phyloP scores from a whole-genome alignment of 805 yeast genomes.

The Candida chilensis region DNA sequence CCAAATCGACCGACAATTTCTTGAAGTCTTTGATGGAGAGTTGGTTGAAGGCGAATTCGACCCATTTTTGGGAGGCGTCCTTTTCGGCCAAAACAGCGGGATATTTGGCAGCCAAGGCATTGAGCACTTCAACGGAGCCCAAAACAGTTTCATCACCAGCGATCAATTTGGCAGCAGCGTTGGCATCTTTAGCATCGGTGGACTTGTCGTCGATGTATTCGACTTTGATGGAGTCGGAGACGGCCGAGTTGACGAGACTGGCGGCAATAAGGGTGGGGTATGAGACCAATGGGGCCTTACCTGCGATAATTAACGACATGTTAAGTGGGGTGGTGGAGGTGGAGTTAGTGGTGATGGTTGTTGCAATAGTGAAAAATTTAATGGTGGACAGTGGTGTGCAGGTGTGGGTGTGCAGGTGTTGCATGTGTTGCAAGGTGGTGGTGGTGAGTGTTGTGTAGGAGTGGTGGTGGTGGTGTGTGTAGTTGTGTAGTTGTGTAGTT shows the following conservation, averaged over 20 bases:
- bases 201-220: slow-evolving; percentile 68
- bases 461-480: too few relatives aligned
- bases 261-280: slow-evolving; percentile 76
- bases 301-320: slow-evolving; percentile 67
- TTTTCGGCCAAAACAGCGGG: slow-evolving; percentile 31
- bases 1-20: slow-evolving; percentile 69
- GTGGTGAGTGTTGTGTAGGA: too few relatives aligned
- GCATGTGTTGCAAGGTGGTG: too few relatives aligned
- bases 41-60: slow-evolving; percentile 55
- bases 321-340: too few relatives aligned
- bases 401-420: too few relatives aligned
- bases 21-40: slow-evolving; percentile 82
- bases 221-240: slow-evolving; percentile 40
- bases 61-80: slow-evolving; percentile 49
- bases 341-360: too few relatives aligned
- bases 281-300: slow-evolving; percentile 78
- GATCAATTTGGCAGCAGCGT: slow-evolving; percentile 31
- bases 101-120: slow-evolving; percentile 39
- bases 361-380: too few relatives aligned
- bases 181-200: slow-evolving; percentile 27
- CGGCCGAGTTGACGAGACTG: slow-evolving; percentile 51
- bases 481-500: too few relatives aligned
- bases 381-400: too few relatives aligned
- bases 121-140: slow-evolving; percentile 35
- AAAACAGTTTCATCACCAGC: slow-evolving; percentile 32